phyloP scores from a whole-genome alignment of 2,329 filamentous ascomycete species.

The Xylaria multiplex region DNA sequence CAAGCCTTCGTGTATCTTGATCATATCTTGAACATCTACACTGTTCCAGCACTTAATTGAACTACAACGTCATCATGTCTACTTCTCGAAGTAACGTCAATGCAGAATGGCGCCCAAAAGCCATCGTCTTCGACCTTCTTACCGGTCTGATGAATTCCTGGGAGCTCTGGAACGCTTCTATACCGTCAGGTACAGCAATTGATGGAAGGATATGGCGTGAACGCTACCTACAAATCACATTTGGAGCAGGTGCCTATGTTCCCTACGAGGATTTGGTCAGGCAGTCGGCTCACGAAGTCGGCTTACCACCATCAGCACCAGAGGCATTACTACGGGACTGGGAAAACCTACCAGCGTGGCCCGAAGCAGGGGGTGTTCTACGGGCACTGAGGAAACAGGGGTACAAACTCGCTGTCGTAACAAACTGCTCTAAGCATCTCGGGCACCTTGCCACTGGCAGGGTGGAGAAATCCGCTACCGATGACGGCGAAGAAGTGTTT shows the following conservation, averaged over 20 bases:
- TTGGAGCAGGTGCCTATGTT: conserved; percentile 25
- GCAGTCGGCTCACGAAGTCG: conserved; percentile 25
- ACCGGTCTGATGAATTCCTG: conserved; percentile 33
- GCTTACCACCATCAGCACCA: conserved; percentile 28
- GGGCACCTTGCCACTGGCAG: conserved; percentile 20
- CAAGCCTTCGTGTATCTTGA: not conserved
- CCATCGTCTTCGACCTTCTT: conserved; percentile 35
- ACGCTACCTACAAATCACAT: conserved; percentile 31
- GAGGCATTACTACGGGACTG: conserved; percentile 22
- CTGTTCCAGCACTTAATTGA: not conserved
- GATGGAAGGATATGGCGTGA: conserved; percentile 31
- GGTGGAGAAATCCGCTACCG: conserved; percentile 21
- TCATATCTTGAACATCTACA: not conserved
- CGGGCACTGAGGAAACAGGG: conserved; percentile 14
- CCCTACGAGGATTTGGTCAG: conserved; percentile 33
- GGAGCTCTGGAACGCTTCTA: conserved; percentile 31
- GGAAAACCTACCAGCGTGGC: conserved; percentile 22
- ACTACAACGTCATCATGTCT: conserved; percentile 10
- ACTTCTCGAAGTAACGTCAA: not conserved
- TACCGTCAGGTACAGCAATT: conserved; percentile 18
- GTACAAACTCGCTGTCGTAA: conserved; percentile 33
- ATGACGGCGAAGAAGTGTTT: not conserved
- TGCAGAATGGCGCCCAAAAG: conserved; percentile 29
- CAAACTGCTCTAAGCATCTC: conserved; percentile 33
- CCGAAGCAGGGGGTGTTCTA: conserved; percentile 22